These are phyloP conservation scores for Fremontodendron californicum DNA, from an alignment of 345 rosid species.

Conservation along the genomic window DNA sequence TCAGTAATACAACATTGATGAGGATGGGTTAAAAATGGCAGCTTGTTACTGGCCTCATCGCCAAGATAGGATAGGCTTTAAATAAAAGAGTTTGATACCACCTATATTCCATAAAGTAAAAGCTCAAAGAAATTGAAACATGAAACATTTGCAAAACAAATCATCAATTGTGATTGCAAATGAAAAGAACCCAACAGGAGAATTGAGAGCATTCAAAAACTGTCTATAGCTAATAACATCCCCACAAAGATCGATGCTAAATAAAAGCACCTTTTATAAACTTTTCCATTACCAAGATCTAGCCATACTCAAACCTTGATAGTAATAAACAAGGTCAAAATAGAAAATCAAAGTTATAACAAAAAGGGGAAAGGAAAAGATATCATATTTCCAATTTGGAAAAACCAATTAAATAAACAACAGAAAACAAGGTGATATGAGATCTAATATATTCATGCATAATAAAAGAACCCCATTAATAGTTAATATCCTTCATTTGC, in stretches of 20 bases:
- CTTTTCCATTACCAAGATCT: constrained; percentile 11
- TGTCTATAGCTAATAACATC: background rate
- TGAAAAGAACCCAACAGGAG: background rate
- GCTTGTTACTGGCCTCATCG: background rate
- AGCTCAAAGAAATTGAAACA: constrained; percentile 1
- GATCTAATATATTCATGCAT: constrained; percentile 20
- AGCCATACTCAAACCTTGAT: background rate
- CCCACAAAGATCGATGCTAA: background rate
- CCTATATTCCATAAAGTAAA: background rate
- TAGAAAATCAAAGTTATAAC: background rate
- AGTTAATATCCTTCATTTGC: background rate
- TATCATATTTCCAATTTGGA: background rate
- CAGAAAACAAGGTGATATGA: background rate
- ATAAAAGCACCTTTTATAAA: background rate
- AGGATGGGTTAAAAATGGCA: background rate
- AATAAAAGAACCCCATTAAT: background rate
- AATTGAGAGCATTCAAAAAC: background rate
- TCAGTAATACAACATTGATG: background rate
- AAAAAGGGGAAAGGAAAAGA: background rate
- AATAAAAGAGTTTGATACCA: background rate
- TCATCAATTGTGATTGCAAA: background rate
- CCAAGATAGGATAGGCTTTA: constrained; percentile 2
- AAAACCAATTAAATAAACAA: background rate
- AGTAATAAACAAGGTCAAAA: background rate
- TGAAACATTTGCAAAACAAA: background rate